Base-by-base conservation (phyloP, 768 basidiomycete species). In the Leucocoprinus birnbaumii region DNA sequence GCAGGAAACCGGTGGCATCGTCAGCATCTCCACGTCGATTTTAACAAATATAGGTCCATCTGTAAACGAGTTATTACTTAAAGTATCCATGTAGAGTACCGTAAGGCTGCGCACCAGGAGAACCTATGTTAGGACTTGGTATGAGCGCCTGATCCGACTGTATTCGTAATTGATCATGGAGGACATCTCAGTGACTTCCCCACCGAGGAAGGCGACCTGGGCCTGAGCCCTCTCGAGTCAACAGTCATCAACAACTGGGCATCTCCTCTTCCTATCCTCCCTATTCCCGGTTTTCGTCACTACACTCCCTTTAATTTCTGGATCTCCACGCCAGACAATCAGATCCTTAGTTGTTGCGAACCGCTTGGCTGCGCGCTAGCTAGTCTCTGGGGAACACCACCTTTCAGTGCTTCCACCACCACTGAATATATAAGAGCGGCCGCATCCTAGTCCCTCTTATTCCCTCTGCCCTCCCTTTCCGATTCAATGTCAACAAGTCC, bases 401-500 rank as follows among this genome's bases (percentile, higher is more conserved):
- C 13, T 38, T 11, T 10, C n/a, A n/a, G n/a, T n/a, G n/a, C n/a
- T n/a, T n/a, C n/a, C n/a, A n/a, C n/a, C 11, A 38, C 38, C 16
- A 31, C 11, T 11, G 6, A 31, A 11, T 5, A 31, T 31, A 5
- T 5, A 31, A 31, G 31, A 31, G 31, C 31, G 31, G 38, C 16
- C 4, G n/a, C 16, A 38, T 38, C 38, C 8, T 21, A 44, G 18
- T 27, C 47, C 9, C n/a, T 19, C 21, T n/a, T 22, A 11, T n/a
- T 25, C 24, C 45, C 6, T n/a, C n/a, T n/a, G n/a, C 18, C 16
- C 38, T 37, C 37, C 1, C 37, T 14, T 19, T 37, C 34, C 35
- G 13, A 57, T 37, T 21, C 26, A n/a, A 31, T 47, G 22, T 31
- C n/a, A 48, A 43, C 38, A 37, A 66, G 66, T 63, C 61, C 66